Base-by-base conservation (phyloP, 805 yeast species). In the Ogataea nonfermentans region DNA sequence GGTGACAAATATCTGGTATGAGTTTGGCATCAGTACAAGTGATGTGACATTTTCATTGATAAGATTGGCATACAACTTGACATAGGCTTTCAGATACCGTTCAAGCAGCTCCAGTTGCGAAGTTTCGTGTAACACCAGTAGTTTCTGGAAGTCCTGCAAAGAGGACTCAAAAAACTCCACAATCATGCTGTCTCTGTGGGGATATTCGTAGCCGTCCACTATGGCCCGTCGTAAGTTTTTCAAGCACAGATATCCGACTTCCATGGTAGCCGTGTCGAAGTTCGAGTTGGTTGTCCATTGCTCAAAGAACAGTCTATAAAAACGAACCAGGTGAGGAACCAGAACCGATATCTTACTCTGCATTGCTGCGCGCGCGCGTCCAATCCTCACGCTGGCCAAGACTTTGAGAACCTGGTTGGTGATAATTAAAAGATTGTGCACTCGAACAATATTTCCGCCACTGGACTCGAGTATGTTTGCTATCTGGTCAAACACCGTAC, bases 391-490 rank as follows among this genome's bases (percentile, higher is more conserved):
- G 40, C 82, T 66, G 1, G 90, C 73, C 17, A 91, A 62, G 3
- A 75, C 69, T 61, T 93, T 93, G 47, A 90, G 71, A 3, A 86
- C 71, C 58, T 89, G 95, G 59, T 87, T 87, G 38, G 86, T 57
- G 12, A 86, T 79, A 12, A 79, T 63, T 41, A 89, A 67, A 9
- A 78, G 52, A 53, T 88, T 86, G 56, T 78, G 78, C 8, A 83
- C 62, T 28, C 77, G 71, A 4, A 79, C 66, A 28, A 78, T 59
- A 45, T 78, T 73, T 17, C 63, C 67, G 10, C 70, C 68, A 12
- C 71, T 70, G 9, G 67, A 61, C 41, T 68, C 76, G 33, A 83
- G 53, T 14, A 68, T 52, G 3, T 52, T 52, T 31, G 76, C 70
- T 1, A 83, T 45, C 10, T 80, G 81, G 41, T 84, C 90, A 54